Base-by-base conservation (phyloP, 768 basidiomycete species). In the Mrakia hoshinonis region DNA sequence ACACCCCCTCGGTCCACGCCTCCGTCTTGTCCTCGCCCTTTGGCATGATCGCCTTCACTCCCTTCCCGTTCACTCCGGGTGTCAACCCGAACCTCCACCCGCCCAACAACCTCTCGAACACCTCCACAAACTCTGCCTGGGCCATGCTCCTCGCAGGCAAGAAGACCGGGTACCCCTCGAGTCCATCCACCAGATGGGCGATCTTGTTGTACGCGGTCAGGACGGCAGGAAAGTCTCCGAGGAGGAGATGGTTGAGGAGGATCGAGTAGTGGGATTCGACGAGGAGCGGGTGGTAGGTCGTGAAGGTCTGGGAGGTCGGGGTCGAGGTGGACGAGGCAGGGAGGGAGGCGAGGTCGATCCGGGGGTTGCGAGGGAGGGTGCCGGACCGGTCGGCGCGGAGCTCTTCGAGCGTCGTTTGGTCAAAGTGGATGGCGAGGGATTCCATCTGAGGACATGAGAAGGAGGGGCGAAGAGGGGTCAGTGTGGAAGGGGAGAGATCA, bases 111-210 rank as follows among this genome's bases (percentile, higher is more conserved):
- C 92, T 85, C 75, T 92, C 91, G 69, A 92, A 82, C 10, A 90
- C 83, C 79, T 94, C 92, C 70, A 91, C 81, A 75, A 92, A 92
- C 80, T 93, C 91, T 12, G 90, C 90, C 76, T 94, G 92, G 0
- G 88, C 87, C 88, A 92, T 90, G 15, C 90, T 91, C 39, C 92
- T 83, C 18, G 92, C 89, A 11, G 90, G 89, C 0, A 91, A 81
- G 79, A 94, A 94, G 60, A 94, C 83, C 10, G 92, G 92, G 79
- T 90, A 92, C 0, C 91, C 91, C 77, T 92, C 92, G 49, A 92
- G 83, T 26, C 69, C 69, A 72, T 92, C 89, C 10, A 92, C 85
- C 31, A 91, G 80, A 15, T 83, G 80, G 0, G 89, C 87, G 1
- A 87, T 83, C 67, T 84, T 85, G 38, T 84, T 80, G 75, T 92